Conservation (phyloP, 2,329 filamentous ascomycete species). For the Diaporthe sp. region DNA sequence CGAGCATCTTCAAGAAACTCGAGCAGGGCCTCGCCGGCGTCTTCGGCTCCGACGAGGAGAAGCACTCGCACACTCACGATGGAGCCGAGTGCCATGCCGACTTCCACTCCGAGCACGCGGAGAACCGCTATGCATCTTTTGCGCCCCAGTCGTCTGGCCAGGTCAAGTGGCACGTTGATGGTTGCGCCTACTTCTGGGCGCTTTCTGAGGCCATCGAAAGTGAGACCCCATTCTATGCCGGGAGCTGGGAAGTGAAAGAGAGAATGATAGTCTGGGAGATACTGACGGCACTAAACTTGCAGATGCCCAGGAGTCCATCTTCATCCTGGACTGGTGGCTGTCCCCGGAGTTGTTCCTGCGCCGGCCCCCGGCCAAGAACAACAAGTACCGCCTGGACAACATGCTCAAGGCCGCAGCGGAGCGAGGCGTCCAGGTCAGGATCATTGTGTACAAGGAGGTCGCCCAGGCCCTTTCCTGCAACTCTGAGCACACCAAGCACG, state of each 20-base stretch:
- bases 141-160: slow-evolving; percentile 78
- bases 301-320: slow-evolving; percentile 80
- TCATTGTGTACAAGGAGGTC: slow-evolving; percentile 95
- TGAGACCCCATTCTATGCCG: slow-evolving; percentile 41
- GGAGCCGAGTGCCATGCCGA: slow-evolving; percentile 51
- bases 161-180: slow-evolving; percentile 90
- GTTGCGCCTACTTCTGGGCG: slow-evolving; percentile 86
- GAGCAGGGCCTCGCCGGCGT: slow-evolving; percentile 53
- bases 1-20: slow-evolving; percentile 55
- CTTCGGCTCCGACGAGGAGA: slow-evolving; percentile 49
- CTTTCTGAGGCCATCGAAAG: slow-evolving; percentile 81
- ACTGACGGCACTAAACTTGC: neutral
- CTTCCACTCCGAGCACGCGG: slow-evolving; percentile 53
- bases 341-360: slow-evolving; percentile 89
- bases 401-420: slow-evolving; percentile 86
- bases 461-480: slow-evolving; percentile 75
- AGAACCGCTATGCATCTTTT: slow-evolving; percentile 74
- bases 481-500: slow-evolving; percentile 78
- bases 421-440: slow-evolving; percentile 83
- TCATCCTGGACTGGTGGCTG: slow-evolving; percentile 92
- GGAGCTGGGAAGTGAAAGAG: neutral
- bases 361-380: slow-evolving; percentile 82
- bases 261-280: neutral
- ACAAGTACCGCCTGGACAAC: slow-evolving; percentile 84
- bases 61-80: slow-evolving; percentile 57